phyloP scores from a whole-genome alignment of 2,329 filamentous ascomycete genomes.

The Aureobasidium sp. region DNA sequence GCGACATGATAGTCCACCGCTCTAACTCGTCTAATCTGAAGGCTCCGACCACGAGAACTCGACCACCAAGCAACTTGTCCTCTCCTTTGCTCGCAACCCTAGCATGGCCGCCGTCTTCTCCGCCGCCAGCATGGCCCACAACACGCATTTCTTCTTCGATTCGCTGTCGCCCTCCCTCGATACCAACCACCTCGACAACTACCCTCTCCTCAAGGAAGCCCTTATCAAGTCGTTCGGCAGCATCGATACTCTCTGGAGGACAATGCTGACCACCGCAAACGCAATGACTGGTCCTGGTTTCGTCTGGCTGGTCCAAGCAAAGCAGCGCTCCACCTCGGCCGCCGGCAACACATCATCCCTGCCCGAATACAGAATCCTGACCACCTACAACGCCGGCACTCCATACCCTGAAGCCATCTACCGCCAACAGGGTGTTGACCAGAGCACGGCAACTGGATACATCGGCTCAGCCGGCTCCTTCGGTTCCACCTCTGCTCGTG shows the following conservation, averaged over 20 bases:
- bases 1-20: neutral
- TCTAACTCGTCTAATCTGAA: constrained; percentile 27
- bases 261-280: constrained; percentile 71
- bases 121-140: constrained; percentile 91
- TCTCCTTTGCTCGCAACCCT: constrained; percentile 72
- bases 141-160: constrained; percentile 79
- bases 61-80: constrained; percentile 58
- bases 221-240: constrained; percentile 70
- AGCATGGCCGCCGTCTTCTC: constrained; percentile 78
- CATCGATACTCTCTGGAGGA: constrained; percentile 69
- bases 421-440: constrained; percentile 60
- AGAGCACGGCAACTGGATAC: constrained; percentile 42
- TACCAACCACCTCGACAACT: constrained; percentile 43
- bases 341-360: constrained; percentile 24
- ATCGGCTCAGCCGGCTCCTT: constrained; percentile 35
- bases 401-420: constrained; percentile 81
- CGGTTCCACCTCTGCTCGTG: constrained; percentile 25
- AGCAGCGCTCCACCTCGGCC: constrained; percentile 16
- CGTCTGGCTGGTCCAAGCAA: constrained; percentile 70
- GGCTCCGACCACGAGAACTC: constrained; percentile 57
- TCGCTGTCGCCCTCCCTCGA: constrained; percentile 17
- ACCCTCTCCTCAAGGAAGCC: constrained; percentile 45
- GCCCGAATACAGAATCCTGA: constrained; percentile 57
- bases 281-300: constrained; percentile 97
- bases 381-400: constrained; percentile 85